Base-by-base conservation (phyloP, 2,329 filamentous ascomycete genomes). In the Cercospora canescens region DNA sequence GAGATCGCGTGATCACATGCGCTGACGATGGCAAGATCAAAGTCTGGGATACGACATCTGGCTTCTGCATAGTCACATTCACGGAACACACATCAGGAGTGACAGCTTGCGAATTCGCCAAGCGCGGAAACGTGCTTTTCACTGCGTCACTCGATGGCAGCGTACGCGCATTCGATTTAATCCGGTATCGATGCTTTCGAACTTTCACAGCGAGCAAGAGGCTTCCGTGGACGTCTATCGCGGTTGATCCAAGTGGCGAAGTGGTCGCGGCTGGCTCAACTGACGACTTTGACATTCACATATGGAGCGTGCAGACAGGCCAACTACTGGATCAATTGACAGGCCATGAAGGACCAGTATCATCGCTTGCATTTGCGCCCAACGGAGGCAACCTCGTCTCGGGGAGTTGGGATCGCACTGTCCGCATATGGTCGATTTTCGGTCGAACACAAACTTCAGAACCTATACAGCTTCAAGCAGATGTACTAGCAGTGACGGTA, bases 21-120 rank as follows among this genome's bases (percentile, higher is more conserved):
- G 92, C 95, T 2, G 96, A 99, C 73, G 96, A 99, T 77, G 95
- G 95, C 60, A 98, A 98, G 80, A 91, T 99, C 78, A 99, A 99
- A 78, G 92, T 99, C 35, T 99, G 95, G 95, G 95, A 99, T 77
- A 90, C 94, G 32, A 91, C 92, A 65, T 97, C 95, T 0, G 95
- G 96, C 0, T 99, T 99, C 81, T 99, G 95, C 75, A 92, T 98
- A 37, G 94, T 98, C 32, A 99, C 95, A 0, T 99, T 99, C 74
- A 97, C 94, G 0, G 96, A 99, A 79, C 95, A 99, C 78, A 94
- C 92, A 1, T 94, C 93, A 71, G 94, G 93, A 62, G 93, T 99
- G 2, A 98, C 94, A 11, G 91, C 93, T 1, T 97, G 94, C 78
- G 91, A 97, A 73, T 98, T 98, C 79, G 91, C 95, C 0, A 97